Percentiles rank a stretch among this genome's conserved stretches.
Conservation (phyloP, 805 yeast genomes). For the Candida mattraensis region DNA sequence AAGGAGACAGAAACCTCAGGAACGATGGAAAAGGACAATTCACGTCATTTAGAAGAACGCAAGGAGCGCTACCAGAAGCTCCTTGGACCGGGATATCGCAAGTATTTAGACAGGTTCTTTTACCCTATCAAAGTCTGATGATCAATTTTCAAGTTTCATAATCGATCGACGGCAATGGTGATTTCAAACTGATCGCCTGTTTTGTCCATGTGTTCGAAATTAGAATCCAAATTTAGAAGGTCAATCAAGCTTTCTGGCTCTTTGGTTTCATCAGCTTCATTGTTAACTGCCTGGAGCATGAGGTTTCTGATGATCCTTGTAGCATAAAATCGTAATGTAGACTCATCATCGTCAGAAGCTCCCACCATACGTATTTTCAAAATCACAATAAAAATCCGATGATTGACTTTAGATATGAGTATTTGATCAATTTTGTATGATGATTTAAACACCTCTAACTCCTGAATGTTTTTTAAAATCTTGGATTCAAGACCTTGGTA, state of each 20-base stretch:
- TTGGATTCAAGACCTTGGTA: conserved; percentile 36
- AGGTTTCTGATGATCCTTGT: conserved; percentile 41
- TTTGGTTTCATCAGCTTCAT: conserved; percentile 11
- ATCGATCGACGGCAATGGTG: conserved; percentile 41
- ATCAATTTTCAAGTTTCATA: conserved; percentile 9
- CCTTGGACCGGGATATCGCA: conserved; percentile 10
- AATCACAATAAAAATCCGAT: conserved; percentile 57
- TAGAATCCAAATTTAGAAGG: conserved; percentile 26
- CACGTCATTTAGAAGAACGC: conserved; percentile 7
- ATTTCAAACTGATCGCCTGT: conserved; percentile 39
- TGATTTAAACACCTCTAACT: conserved; percentile 51
- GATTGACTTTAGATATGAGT: conserved; percentile 61
- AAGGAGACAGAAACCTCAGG: background rate
- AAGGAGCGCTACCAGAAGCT: conserved; percentile 19
- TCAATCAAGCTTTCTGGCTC: conserved; percentile 21
- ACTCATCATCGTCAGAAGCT: conserved; percentile 71
- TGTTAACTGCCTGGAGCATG: conserved; percentile 23
- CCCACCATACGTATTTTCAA: conserved; percentile 59
- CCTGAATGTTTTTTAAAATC: conserved; percentile 46
- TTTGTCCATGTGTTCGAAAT: conserved; percentile 29
- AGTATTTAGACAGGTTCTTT: conserved; percentile 21
- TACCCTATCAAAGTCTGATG: conserved; percentile 28
- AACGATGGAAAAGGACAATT: conserved; percentile 3
- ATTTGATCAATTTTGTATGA: conserved; percentile 49
- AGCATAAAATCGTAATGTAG: conserved; percentile 50